These are phyloP conservation scores for Macrophomina phaseolina DNA, from an alignment of 2,329 filamentous ascomycete species.

Conservation along the genomic window DNA sequence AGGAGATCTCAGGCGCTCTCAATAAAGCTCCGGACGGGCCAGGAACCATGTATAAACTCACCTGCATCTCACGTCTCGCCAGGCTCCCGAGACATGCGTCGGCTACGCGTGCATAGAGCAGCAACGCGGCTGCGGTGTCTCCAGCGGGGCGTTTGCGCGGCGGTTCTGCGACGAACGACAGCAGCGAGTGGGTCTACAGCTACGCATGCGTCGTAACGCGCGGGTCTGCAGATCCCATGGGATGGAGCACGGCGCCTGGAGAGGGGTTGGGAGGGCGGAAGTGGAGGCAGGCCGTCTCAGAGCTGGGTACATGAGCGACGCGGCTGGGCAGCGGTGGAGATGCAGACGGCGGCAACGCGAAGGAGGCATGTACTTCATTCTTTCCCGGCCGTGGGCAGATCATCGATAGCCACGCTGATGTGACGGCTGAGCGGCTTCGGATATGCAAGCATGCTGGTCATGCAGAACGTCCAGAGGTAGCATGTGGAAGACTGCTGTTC, in stretches of 20 bases:
- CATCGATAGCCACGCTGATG: constrained; percentile 14
- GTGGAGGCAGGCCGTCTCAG: constrained; percentile 20
- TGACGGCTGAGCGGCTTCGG: neutral
- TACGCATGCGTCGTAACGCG: constrained; percentile 12
- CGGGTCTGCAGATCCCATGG: constrained; percentile 12
- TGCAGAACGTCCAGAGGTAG: constrained; percentile 1
- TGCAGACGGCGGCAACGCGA: constrained; percentile 6
- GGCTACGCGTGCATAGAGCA: constrained; percentile 18
- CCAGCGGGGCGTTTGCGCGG: constrained; percentile 10
- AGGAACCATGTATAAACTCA: constrained; percentile 15
- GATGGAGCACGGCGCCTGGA: neutral
- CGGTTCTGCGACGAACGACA: constrained; percentile 3
- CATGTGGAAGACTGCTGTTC: constrained; percentile 1
- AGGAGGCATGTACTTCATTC: constrained; percentile 22
- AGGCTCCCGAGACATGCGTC: constrained; percentile 19
- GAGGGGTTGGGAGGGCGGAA: constrained; percentile 2
- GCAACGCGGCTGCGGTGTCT: constrained; percentile 16
- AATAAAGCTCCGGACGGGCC: neutral
- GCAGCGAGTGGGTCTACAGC: constrained; percentile 13
- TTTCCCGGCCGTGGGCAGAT: constrained; percentile 7
- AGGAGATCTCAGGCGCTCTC: constrained; percentile 3
- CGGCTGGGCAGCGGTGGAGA: constrained; percentile 21
- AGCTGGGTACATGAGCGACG: constrained; percentile 18
- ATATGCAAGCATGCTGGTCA: constrained; percentile 1
- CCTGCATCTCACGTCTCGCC: constrained; percentile 5